phyloP scores from a whole-genome alignment of 2,329 filamentous ascomycete genomes.

The Curvularia hawaiiensis region DNA sequence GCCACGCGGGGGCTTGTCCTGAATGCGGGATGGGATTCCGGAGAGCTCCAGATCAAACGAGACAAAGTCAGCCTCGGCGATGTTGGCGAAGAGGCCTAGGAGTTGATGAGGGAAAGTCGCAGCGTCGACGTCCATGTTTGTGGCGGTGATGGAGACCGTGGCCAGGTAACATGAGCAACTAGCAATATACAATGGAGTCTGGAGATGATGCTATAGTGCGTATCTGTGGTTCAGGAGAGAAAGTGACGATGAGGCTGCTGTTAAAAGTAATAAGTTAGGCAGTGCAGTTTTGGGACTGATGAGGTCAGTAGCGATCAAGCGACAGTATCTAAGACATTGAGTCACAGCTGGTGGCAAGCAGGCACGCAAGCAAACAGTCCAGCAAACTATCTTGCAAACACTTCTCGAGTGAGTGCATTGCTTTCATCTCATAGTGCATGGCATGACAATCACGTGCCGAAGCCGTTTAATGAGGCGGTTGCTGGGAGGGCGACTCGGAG shows the following conservation, averaged over 20 bases:
- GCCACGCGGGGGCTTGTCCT: constrained; percentile 39
- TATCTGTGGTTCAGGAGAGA: background rate
- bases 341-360: constrained; percentile 7
- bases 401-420: constrained; percentile 15
- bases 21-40: constrained; percentile 58
- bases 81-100: constrained; percentile 61
- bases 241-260: background rate
- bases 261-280: constrained; percentile 6
- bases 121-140: constrained; percentile 62
- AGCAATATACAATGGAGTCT: background rate
- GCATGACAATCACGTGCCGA: constrained; percentile 2
- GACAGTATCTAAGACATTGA: constrained; percentile 13
- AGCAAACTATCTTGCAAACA: constrained; percentile 4
- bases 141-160: background rate
- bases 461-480: constrained; percentile 4
- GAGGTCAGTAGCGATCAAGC: constrained; percentile 25
- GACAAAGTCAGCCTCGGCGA: constrained; percentile 65
- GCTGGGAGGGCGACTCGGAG: constrained; percentile 3
- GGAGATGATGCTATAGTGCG: background rate
- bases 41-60: constrained; percentile 71
- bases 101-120: constrained; percentile 57
- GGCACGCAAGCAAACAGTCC: background rate
- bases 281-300: constrained; percentile 16
- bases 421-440: background rate
- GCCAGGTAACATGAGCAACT: constrained; percentile 6